Base-by-base conservation (phyloP, 495 filamentous ascomycete genomes). In the Penicillium pulvis region DNA sequence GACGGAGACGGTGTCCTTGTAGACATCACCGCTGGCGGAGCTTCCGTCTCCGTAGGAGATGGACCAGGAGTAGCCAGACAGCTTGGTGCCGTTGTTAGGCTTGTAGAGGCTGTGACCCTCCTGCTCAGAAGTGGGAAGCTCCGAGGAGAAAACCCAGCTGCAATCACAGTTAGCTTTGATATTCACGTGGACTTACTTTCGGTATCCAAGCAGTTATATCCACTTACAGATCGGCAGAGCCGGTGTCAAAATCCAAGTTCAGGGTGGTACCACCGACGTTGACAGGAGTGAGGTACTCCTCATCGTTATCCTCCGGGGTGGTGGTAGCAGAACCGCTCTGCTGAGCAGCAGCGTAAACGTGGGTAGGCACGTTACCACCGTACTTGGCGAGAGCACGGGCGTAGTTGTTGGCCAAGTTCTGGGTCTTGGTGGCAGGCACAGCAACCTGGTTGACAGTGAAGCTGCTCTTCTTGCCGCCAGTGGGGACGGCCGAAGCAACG, bases 11-110 rank as follows among this genome's bases (percentile, higher is more conserved):
- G 71, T 83, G 66, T 92, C 90, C 36, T 76, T 75, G 75, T 88
- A 91, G 59, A 93, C 89, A 42, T 78, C 76, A 44, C 89, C 88
- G 62, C 73, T 76, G 24, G 87, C 87, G 48, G 73, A 77, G 65
- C 84, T 89, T 46, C 83, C 80, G 64, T 94, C 90, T 53, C 89
- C 89, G 69, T 93, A 93, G 3, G 70, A 67, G 67, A 92, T 91
- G 9, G 69, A 59, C 89, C 89, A 93, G 20, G 72, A 78, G 26
- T 80, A 71, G 26, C 84, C 85, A 1, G 57, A n/a, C 20, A 88
- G 54, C 65, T 80, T 71, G 55, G 76, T 76, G 12, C 79, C 69
- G 30, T 79, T 83, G 61, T 76, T 79, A 0, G 85, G 82, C 56
- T 79, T 75, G 77, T 92, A 93, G 67, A 86, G 43, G 17, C 71